Base-by-base conservation (phyloP, 2,329 filamentous ascomycete species). In the Fusarium odoratissimum region DNA sequence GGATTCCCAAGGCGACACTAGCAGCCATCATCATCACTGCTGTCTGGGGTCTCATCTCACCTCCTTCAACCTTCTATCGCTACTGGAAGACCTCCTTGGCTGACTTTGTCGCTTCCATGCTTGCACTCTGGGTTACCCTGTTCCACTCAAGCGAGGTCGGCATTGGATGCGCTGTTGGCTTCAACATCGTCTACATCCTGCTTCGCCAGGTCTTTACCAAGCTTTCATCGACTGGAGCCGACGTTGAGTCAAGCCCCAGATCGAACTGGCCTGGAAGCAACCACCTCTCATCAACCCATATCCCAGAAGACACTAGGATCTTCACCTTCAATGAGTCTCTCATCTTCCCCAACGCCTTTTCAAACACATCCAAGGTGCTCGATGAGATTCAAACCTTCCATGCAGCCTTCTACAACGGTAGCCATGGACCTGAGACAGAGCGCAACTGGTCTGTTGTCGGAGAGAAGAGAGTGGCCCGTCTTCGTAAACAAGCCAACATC, bases 1-100 rank as follows among this genome's bases (percentile, higher is more conserved):
- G 89, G 89, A 89, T 92, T n/a, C 90, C 91, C 2, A 91, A 91
- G 73, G 85, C 90, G 0, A 91, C 89, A 0, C 83, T 92, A 3
- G 86, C 90, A 2, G 90, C 90, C 5, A 91, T 92, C 67, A 91
- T 92, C 70, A 91, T 92, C 72, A 89, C 88, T 66, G 90, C 90
- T 10, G 89, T 92, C 1, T 88, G 88, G 80, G 88, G 90, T 42
- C 83, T 92, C 11, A 88, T 92, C 48, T 87, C 88, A 0, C 85
- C 88, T 0, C 86, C 89, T 0, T 86, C 83, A 6, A 84, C 87
- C 14, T 91, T 92, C 76, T 91, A 91, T 79, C 83, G 84, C 19
- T 91, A 90, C 80, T 92, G 90, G 89, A 88, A 87, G 71, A 88
- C 89, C 5, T 91, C 89, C 0, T 84, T 92, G 7, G 87, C 89